Evolutionary conservation across 2,329 filamentous ascomycete species (phyloP).

Genomic region (Fusarium siculi): DNA sequence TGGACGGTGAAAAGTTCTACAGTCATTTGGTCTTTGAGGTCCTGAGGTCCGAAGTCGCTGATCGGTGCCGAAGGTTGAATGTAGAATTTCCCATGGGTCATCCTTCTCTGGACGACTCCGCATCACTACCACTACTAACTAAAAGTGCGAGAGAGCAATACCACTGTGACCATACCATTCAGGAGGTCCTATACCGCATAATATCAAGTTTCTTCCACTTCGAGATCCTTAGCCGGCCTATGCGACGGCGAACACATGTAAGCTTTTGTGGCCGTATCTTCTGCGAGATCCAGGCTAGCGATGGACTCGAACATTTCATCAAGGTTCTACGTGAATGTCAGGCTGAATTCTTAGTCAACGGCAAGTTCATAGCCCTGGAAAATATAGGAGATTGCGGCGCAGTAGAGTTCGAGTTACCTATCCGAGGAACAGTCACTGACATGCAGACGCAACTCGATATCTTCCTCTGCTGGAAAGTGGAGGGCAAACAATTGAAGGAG

Average conservation of each 20-base stretch:
- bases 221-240: neutral
- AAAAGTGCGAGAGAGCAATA: neutral
- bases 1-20: neutral
- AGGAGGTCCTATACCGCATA: neutral
- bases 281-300: neutral
- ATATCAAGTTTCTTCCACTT: neutral
- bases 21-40: neutral
- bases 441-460: neutral
- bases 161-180: neutral
- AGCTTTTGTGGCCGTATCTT: neutral
- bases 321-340: neutral
- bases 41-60: neutral
- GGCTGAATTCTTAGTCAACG: neutral
- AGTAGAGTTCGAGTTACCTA: neutral
- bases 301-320: neutral
- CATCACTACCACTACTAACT: neutral
- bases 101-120: neutral
- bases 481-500: neutral
- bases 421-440: neutral
- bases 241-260: neutral
- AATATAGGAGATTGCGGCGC: neutral
- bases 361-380: neutral
- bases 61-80: neutral
- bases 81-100: neutral
- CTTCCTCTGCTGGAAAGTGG: neutral